Evolutionary conservation across 1,139 yeast genomes (phyloP), one percentile per base, ranked within the genome.

Genomic region (Candida glucosophila): DNA sequence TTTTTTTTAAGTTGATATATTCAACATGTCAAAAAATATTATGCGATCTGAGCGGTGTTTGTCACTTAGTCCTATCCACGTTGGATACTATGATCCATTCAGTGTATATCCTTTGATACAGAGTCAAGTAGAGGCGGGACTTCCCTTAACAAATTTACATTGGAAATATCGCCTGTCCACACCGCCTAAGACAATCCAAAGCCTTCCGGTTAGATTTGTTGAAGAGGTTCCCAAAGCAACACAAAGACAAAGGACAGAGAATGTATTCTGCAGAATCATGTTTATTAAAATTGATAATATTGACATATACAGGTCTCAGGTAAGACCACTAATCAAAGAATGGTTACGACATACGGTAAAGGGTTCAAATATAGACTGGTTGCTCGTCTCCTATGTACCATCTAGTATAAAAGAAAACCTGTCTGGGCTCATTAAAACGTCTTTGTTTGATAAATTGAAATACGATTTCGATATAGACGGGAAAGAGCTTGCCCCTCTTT

Each of bases 81-180:
- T 79, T 14, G 86, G 92, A 6, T 86, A 76, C 49, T 85, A 81
- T 49, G 97, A 90, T 47, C 97, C 97, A 1, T 81, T 82, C 45
- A 71, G 72, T 22, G 70, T 79, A 1, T 80, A 67, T 41, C 67
- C 73, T 2, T 52, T 57, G 24, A 51, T 86, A n/a, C 49, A 65
- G 34, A 50, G 58, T 3, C 77, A 71, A 19, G 50, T 88, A 14
- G 54, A 57, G 20, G 36, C 64, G 9, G 66, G 69, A 30, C 58
- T 82, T 3, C 88, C 85, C 3, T 56, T 88, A 20, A 70, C 76
- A 4, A 81, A 81, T 33, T 56, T 90, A 17, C 94, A 85, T 47
- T 85, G 95, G 93, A 76, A 73, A 40, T 60, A 72, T 23, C 53
- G 67, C 17, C 51, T 66, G 10, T 58, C 73, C 8, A 61, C 65